A percentile compares a stretch with the other conserved stretches of the same genome.
phyloP scores from a whole-genome alignment of 768 basidiomycete genomes.

The Saitozyma sp. region DNA sequence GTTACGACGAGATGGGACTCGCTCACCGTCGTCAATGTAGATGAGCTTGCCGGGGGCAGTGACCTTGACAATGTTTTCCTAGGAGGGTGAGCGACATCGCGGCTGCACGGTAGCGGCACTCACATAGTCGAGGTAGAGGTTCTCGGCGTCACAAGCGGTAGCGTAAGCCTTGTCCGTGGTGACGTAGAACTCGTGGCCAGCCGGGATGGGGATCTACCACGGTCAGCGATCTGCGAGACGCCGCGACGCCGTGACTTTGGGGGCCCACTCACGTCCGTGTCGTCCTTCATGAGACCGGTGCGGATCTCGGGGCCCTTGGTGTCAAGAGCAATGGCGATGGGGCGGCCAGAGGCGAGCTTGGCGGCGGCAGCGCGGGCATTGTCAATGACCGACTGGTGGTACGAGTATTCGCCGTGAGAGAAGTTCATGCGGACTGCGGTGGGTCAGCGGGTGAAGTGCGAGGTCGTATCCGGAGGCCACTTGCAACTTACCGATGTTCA shows the following conservation, averaged over 20 bases:
- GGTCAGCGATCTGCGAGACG: not conserved
- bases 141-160: constrained; percentile 75
- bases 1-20: not conserved
- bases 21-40: constrained; percentile 89
- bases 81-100: constrained; percentile 2
- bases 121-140: constrained; percentile 92
- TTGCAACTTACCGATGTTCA: constrained; percentile 83
- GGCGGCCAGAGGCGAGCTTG: constrained; percentile 71
- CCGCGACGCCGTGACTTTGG: not conserved
- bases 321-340: constrained; percentile 95
- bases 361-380: constrained; percentile 86
- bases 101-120: constrained; percentile 46
- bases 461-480: not conserved
- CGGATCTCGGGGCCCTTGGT: constrained; percentile 99
- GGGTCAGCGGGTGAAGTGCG: not conserved
- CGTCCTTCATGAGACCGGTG: constrained; percentile 86
- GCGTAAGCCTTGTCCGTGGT: constrained; percentile 79
- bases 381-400: constrained; percentile 98
- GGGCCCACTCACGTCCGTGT: constrained; percentile 68
- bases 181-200: constrained; percentile 91
- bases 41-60: constrained; percentile 96
- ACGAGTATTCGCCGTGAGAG: constrained; percentile 97
- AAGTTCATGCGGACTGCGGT: constrained; percentile 98
- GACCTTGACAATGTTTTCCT: constrained; percentile 92
- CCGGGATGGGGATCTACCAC: constrained; percentile 70